These are phyloP conservation scores for Russula vinacea DNA, from an alignment of 768 basidiomycete species.

Conservation along the genomic window DNA sequence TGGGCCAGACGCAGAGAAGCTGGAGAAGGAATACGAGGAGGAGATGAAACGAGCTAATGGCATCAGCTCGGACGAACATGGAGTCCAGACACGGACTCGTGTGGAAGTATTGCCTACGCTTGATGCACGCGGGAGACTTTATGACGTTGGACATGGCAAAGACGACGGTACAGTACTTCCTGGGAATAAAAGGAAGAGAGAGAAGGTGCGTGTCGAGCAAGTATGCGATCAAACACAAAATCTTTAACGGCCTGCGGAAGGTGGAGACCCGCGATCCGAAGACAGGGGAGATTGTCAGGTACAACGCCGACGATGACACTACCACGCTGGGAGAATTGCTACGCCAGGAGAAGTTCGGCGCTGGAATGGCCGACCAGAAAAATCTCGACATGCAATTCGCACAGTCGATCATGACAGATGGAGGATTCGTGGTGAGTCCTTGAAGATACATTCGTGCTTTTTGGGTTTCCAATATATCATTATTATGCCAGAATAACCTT, in stretches of 20 bases:
- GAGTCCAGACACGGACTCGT: constrained; percentile 49
- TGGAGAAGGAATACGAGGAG: constrained; percentile 84
- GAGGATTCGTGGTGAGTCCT: constrained; percentile 69
- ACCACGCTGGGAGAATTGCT: constrained; percentile 87
- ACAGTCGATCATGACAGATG: constrained; percentile 80
- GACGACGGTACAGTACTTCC: constrained; percentile 51
- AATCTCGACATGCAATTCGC: constrained; percentile 89
- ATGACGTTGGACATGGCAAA: constrained; percentile 84
- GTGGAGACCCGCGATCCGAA: constrained; percentile 88
- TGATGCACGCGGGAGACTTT: constrained; percentile 78
- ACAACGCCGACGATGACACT: constrained; percentile 87
- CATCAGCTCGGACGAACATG: constrained; percentile 35
- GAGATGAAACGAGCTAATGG: constrained; percentile 48
- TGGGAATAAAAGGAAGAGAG: constrained; percentile 79
- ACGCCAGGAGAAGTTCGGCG: constrained; percentile 87
- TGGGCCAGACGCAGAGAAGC: constrained; percentile 64
- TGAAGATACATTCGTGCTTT: neutral
- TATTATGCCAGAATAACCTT: constrained; percentile 59
- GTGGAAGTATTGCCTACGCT: constrained; percentile 88
- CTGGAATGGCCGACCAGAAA: constrained; percentile 88
- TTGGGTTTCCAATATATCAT: constrained; percentile 8
- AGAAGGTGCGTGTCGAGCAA: constrained; percentile 45
- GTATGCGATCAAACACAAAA: constrained; percentile 12
- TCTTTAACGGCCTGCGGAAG: constrained; percentile 38
- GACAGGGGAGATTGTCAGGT: constrained; percentile 84